Evolutionary conservation across 495 filamentous ascomycete genomes (phyloP), one percentile per base, ranked within the genome.

Genomic region (Penicillium simplicissimum): DNA sequence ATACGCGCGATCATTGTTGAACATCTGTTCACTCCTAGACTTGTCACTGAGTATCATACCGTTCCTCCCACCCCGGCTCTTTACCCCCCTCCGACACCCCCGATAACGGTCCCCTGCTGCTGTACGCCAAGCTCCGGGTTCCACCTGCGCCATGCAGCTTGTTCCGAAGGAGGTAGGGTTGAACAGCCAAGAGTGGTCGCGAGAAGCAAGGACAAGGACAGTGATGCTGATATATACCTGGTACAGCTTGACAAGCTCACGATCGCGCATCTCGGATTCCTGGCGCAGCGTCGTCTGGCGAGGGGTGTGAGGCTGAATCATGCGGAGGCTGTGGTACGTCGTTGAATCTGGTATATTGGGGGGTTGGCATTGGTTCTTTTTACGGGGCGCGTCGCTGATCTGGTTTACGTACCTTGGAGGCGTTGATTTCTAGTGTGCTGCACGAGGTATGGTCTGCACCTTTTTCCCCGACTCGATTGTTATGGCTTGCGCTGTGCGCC

Each of bases 231-330:
- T 52, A 8, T 52, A 28, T 19, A 4, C 1, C 9, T 14, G 15
- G 43, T 48, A 51, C 64, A 98, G 96, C 79, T 98, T 66, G 95
- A 98, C 81, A 98, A 98, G 85, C 91, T 98, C 76, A 83, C 87
- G 67, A 94, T 96, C 72, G 93, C 93, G 33, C 93, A 97, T 70
- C 76, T 96, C 51, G 95, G 96, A 54, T 83, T 90, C 60, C 83
- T 97, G 57, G 95, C 95, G 58, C 95, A 98, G 79, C 82, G 86
- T 42, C 87, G 95, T 56, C 87, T 98, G 40, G 95, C 95, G 47
- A 82, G 95, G 59, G 95, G 95, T 54, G 85, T 97, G 33, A 88
- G 85, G 63, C 78, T 98, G 65, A 98, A 98, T 73, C 92, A 98
- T 79, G 81, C 89, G 23, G 95, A 98, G 79, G 91, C 95, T 54